Evolutionary conservation across 306 rosid genomes (phyloP), one percentile per base, ranked within the genome.

Genomic region (Corylus avellana): DNA sequence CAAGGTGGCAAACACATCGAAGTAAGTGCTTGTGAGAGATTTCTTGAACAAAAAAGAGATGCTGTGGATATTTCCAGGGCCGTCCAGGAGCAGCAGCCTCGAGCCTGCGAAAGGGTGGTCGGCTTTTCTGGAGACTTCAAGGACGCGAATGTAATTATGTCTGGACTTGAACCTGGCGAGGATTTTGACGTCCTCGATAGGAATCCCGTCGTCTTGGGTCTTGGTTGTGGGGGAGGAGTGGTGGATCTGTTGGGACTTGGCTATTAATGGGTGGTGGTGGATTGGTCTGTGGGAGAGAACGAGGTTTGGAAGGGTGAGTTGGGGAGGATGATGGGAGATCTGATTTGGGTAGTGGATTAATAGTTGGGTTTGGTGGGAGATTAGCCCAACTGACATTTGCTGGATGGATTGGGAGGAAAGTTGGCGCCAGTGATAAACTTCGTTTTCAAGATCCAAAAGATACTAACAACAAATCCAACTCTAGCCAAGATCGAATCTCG

Each of bases 51-150:
- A 89, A 88, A 86, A 91, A 0, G 97, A 91, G 39, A 95, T 87
- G 88, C 96, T 93, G 91, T 93, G 99, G 76, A 95, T 93, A 90
- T 95, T 93, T 57, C 98, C 98, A 4, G 99, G 98, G 39, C n/a
- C 72, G 44, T 95, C 98, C 0, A 95, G 92, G 14, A 92, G 99
- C 49, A 95, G 99, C 6, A 95, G 90, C 25, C 99, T 74, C 14
- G 98, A 89, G 4, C 96, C 98, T n/a, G 97, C 91, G 67, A 95
- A 79, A 14, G 98, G 97, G 88, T 95, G 98, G 39, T 90, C 87
- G 20, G 94, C 89, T 83, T 79, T 85, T 75, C 97, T 80, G 0
- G 96, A 93, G 76, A 95, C 92, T 75, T 93, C 79, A 5, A 95
- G 89, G 42, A 95, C 98, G 18, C 98, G 91, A 73, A 95, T 95